These are phyloP conservation scores for Candida insectorum DNA, from an alignment of 805 yeast genomes.

Conservation along the genomic window DNA sequence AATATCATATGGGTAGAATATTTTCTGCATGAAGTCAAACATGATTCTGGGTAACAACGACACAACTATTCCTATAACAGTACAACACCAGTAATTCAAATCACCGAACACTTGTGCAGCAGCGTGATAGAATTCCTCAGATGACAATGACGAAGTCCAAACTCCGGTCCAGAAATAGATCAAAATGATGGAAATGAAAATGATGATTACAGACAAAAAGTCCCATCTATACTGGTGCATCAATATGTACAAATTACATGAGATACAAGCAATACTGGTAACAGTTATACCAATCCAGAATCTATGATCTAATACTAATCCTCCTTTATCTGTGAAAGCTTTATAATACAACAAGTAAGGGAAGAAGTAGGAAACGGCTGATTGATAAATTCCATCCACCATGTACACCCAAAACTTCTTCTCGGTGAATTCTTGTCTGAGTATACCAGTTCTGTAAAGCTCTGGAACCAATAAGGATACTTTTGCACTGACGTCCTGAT, in stretches of 20 bases:
- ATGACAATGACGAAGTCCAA: slow-evolving; percentile 55
- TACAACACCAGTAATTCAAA: slow-evolving; percentile 63
- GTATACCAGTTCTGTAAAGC: slow-evolving; percentile 63
- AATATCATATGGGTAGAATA: slow-evolving; percentile 60
- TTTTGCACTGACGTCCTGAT: slow-evolving; percentile 69
- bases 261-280: slow-evolving; percentile 60
- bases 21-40: slow-evolving; percentile 51
- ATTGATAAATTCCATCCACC: slow-evolving; percentile 70
- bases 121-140: slow-evolving; percentile 62
- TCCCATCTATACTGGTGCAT: slow-evolving; percentile 80
- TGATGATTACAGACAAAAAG: slow-evolving; percentile 60
- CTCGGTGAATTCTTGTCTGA: slow-evolving; percentile 61
- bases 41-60: slow-evolving; percentile 69
- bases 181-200: slow-evolving; percentile 54
- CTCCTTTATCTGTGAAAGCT: slow-evolving; percentile 39
- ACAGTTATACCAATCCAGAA: slow-evolving; percentile 69
- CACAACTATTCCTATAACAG: slow-evolving; percentile 57
- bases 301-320: slow-evolving; percentile 64
- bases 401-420: slow-evolving; percentile 58
- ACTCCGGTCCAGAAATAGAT: slow-evolving; percentile 77
- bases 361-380: slow-evolving; percentile 65
- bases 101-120: slow-evolving; percentile 63
- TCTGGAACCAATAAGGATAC: slow-evolving; percentile 69
- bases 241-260: slow-evolving; percentile 65
- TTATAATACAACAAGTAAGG: slow-evolving; percentile 48